These are phyloP conservation scores for Petunia axillaris DNA, from an alignment of 257 asterid species.

Conservation along the genomic window DNA sequence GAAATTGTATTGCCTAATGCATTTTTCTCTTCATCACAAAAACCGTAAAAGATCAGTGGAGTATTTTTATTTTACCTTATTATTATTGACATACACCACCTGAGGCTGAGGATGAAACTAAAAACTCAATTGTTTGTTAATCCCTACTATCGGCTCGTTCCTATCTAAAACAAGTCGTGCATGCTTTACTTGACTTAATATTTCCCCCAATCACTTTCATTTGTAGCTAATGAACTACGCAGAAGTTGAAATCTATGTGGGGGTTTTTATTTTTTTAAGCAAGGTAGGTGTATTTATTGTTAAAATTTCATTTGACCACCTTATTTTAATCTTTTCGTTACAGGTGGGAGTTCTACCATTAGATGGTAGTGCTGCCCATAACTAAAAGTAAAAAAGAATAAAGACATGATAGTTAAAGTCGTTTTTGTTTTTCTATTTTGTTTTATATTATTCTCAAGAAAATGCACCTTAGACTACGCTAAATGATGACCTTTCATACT, in stretches of 20 bases:
- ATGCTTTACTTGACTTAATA: constrained; percentile 10
- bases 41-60: not conserved
- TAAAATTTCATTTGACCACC: not conserved
- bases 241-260: not conserved
- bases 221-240: constrained; percentile 8
- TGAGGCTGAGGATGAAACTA: not conserved
- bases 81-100: not conserved
- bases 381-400: too few species aligned
- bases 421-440: not conserved
- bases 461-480: too few species aligned
- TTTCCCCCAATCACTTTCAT: not conserved
- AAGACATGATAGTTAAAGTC: too few species aligned
- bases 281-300: not conserved
- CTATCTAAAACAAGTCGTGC: not conserved
- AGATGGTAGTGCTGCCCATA: too few species aligned
- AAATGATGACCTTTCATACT: too few species aligned
- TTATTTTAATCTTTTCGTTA: not conserved
- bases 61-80: not conserved
- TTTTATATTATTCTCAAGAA: too few species aligned
- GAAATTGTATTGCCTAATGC: not conserved
- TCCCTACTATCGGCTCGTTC: not conserved
- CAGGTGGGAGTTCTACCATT: not conserved
- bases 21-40: not conserved
- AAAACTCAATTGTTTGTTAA: not conserved
- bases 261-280: not conserved